These are phyloP conservation scores for Debaryomycetaceae sp. DNA, from an alignment of 1,139 yeast species.

Conservation along the genomic window DNA sequence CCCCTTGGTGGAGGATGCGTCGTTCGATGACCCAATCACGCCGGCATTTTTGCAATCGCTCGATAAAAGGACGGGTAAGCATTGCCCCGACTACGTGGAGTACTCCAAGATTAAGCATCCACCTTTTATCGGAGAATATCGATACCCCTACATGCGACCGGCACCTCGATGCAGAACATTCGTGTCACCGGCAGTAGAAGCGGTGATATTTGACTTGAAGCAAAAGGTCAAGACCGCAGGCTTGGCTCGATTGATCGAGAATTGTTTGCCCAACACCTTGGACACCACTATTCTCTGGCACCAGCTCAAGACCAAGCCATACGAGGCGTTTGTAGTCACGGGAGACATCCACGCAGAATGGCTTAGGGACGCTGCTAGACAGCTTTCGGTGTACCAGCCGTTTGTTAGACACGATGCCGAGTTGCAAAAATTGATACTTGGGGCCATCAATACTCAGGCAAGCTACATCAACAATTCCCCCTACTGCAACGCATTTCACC, in stretches of 20 bases:
- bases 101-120: slow-evolving; percentile 40
- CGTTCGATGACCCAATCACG: slow-evolving; percentile 5
- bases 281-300: slow-evolving; percentile 88
- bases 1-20: not conserved
- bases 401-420: slow-evolving; percentile 47
- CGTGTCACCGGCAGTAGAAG: slow-evolving; percentile 57
- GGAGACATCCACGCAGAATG: slow-evolving; percentile 93
- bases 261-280: slow-evolving; percentile 80
- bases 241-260: slow-evolving; percentile 71
- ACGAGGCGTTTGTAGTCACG: slow-evolving; percentile 60
- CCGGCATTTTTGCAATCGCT: slow-evolving; percentile 5
- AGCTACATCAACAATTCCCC: slow-evolving; percentile 58
- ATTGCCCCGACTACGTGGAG: slow-evolving; percentile 40
- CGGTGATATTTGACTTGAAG: slow-evolving; percentile 51
- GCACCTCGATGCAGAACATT: slow-evolving; percentile 69
- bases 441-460: slow-evolving; percentile 82
- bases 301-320: slow-evolving; percentile 19
- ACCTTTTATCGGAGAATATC: slow-evolving; percentile 45
- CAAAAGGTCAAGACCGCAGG: slow-evolving; percentile 54
- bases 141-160: slow-evolving; percentile 76
- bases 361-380: slow-evolving; percentile 83
- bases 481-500: slow-evolving; percentile 89
- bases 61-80: slow-evolving; percentile 9
- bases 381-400: slow-evolving; percentile 70
- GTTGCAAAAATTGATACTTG: slow-evolving; percentile 54